Evolutionary conservation across 306 rosid genomes (phyloP).

Genomic region (Medicago lupulina): DNA sequence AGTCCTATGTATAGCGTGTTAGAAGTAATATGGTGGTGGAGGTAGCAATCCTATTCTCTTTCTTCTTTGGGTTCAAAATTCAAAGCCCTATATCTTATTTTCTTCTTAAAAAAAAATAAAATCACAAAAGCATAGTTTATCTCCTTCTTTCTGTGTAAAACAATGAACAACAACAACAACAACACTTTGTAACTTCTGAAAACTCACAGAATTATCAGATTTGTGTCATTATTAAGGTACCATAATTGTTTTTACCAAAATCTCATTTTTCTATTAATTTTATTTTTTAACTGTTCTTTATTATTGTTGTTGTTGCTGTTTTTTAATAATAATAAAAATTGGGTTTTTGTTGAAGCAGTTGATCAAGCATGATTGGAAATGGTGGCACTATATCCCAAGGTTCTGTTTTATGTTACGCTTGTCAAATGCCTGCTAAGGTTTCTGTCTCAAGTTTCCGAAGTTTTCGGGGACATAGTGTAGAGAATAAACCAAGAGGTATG

Average conservation of each 20-base stretch:
- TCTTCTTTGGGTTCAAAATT: background rate
- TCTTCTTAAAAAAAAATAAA: background rate
- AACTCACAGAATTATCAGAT: background rate
- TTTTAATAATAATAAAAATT: background rate
- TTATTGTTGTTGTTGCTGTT: background rate
- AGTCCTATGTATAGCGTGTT: too few species aligned
- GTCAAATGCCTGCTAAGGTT: slow-evolving; percentile 49
- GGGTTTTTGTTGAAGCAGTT: slow-evolving; percentile 42
- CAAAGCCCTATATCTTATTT: background rate
- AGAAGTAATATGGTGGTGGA: background rate
- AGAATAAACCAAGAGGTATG: slow-evolving; percentile 48
- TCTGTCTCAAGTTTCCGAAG: slow-evolving; percentile 48
- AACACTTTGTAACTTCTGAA: background rate
- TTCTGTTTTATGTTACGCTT: slow-evolving; percentile 45
- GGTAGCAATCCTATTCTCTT: background rate
- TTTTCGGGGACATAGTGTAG: slow-evolving; percentile 49
- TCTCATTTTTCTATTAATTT: background rate
- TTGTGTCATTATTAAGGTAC: background rate
- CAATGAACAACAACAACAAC: background rate
- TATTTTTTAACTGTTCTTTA: background rate
- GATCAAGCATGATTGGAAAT: slow-evolving; percentile 59
- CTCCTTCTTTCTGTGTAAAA: background rate
- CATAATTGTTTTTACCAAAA: background rate
- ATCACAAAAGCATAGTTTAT: background rate
- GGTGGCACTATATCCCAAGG: slow-evolving; percentile 57